phyloP scores from a whole-genome alignment of 2,329 filamentous ascomycete genomes.

The Paramyrothecium roridum region DNA sequence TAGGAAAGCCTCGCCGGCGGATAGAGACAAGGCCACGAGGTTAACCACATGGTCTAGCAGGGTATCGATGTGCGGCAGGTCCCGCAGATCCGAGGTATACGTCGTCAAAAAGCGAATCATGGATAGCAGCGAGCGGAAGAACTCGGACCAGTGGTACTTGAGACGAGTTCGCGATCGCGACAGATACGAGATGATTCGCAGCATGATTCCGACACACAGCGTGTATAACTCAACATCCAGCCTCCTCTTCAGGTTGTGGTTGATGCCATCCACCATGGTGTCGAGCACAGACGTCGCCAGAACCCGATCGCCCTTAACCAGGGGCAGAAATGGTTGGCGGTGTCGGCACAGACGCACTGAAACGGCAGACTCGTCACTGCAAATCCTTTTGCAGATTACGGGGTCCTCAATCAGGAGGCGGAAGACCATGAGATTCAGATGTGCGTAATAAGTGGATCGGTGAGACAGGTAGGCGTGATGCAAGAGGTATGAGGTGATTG shows the following conservation, averaged over 20 bases:
- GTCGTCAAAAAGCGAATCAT: constrained; percentile 88
- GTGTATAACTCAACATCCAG: constrained; percentile 84
- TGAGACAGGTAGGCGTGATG: constrained; percentile 87
- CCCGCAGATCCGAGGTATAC: constrained; percentile 75
- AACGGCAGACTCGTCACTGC: constrained; percentile 71
- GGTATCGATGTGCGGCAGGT: constrained; percentile 64
- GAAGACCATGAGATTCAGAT: constrained; percentile 80
- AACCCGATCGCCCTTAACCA: constrained; percentile 68
- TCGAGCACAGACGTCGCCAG: constrained; percentile 78
- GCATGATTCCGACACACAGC: constrained; percentile 75
- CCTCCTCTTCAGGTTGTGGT: constrained; percentile 84
- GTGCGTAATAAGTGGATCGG: constrained; percentile 76
- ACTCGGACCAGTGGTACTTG: constrained; percentile 89
- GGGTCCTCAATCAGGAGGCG: constrained; percentile 86
- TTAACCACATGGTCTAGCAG: constrained; percentile 78
- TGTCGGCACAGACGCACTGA: constrained; percentile 84
- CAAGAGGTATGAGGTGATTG: constrained; percentile 85
- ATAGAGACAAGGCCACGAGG: constrained; percentile 78
- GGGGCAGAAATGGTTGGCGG: constrained; percentile 77
- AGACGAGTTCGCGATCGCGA: constrained; percentile 79
- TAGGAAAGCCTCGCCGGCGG: constrained; percentile 84
- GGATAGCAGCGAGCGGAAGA: constrained; percentile 85
- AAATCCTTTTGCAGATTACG: constrained; percentile 76
- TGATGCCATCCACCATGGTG: constrained; percentile 84
- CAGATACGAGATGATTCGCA: constrained; percentile 80